A percentile compares a stretch with the other conserved stretches of the same genome.
These are phyloP conservation scores for Anthracocystis walkeri DNA, from an alignment of 1,284 basidiomycete genomes.

Conservation along the genomic window DNA sequence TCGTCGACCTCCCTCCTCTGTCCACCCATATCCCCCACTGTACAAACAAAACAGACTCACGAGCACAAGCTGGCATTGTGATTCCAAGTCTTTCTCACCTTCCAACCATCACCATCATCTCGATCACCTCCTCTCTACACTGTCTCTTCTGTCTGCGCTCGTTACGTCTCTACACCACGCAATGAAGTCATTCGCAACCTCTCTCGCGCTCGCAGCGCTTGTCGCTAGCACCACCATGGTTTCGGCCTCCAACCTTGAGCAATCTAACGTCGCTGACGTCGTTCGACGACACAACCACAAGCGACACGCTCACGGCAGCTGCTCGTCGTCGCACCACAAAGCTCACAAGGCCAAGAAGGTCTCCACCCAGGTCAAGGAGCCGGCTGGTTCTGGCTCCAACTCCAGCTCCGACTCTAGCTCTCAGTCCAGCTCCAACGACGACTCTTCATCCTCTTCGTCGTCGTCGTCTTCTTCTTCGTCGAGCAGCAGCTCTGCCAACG, in stretches of 20 bases:
- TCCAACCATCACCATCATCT: conserved; percentile 8
- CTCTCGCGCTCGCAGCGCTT: conserved; percentile 36
- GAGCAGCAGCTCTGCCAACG: conserved; percentile 18
- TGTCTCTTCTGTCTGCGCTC: not conserved
- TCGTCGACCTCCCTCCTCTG: conserved; percentile 1
- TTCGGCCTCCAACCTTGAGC: conserved; percentile 37
- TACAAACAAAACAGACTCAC: conserved; percentile 5
- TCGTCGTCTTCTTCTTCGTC: conserved; percentile 33
- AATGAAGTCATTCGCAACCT: conserved; percentile 45
- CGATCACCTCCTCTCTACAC: conserved; percentile 2
- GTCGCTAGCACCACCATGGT: conserved; percentile 47
- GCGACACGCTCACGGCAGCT: conserved; percentile 22
- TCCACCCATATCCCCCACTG: not conserved
- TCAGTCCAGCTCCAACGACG: conserved; percentile 9
- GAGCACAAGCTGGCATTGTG: conserved; percentile 34
- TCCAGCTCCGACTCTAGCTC: conserved; percentile 12
- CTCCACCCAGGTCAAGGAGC: conserved; percentile 9
- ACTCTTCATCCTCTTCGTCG: conserved; percentile 17
- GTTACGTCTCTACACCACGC: conserved; percentile 9
- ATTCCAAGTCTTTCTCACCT: not conserved
- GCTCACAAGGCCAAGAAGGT: conserved; percentile 26
- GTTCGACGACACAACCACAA: conserved; percentile 38
- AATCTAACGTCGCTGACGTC: conserved; percentile 23
- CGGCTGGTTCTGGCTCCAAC: not conserved
- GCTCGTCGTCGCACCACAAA: conserved; percentile 23